Evolutionary conservation across 768 basidiomycete genomes (phyloP), one percentile per base, ranked within the genome.

Genomic region (Tephrocybe sp.): DNA sequence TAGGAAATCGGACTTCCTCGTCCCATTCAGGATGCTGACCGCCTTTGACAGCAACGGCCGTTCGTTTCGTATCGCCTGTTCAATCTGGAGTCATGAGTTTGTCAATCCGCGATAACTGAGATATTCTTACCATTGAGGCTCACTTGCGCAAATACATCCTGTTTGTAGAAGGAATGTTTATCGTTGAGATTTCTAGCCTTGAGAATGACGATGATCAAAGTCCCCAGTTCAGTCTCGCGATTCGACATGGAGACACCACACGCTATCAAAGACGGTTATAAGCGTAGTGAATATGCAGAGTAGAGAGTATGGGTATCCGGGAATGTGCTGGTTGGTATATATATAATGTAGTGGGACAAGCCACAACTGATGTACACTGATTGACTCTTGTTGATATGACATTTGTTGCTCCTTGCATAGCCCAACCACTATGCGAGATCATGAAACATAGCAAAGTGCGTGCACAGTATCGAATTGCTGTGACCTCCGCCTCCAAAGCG

Each of bases 21-120:
- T 97, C 94, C 92, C 94, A 98, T 52, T 85, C 81, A 2, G 95
- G 95, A 67, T 91, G 88, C 63, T 98, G 95, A 0, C 95, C 95
- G 2, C 94, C 94, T 63, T 86, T 92, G 57, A 83, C 74, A 60
- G 92, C 87, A 52, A 84, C 77, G 47, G 79, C 74, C 0, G 92
- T 93, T 51, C 79, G 79, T 62, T 89, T 82, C 45, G 78, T 83
- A 14, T 72, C 71, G 34, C 83, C 82, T 66, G 73, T 68, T 51
- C 19, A 42, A 17, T 16, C 11, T 16, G 26, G 32, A 9, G 6
- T 12, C 26, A 23, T 20, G 22, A 16, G 32, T 33, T 38, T 38
- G n/a, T 11, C 19, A 36, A 11, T 14, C 6, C 32, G 2, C 44
- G 23, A 38, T 16, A 1, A 41, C 33, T 31, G 11, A 26, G 2